Evolutionary conservation across 805 yeast species (phyloP).

Genomic region (Starmerella gropengiesseri): DNA sequence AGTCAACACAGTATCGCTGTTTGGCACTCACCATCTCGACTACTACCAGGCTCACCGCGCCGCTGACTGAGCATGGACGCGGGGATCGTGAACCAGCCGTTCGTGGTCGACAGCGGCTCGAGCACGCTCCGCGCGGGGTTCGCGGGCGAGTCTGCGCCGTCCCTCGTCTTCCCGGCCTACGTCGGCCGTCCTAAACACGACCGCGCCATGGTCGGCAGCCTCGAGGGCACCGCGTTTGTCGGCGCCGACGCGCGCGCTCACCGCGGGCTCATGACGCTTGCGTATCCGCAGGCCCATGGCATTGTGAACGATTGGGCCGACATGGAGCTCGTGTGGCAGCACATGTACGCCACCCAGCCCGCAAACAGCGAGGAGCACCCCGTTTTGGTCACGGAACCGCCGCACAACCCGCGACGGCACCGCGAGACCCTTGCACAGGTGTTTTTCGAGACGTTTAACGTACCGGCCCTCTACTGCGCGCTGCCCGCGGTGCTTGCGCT

Average conservation of each 20-base stretch:
- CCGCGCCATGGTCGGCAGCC: conserved; percentile 66
- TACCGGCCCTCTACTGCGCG: conserved; percentile 64
- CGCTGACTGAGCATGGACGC: conserved; percentile 1
- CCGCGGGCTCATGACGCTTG: conserved; percentile 62
- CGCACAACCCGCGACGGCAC: conserved; percentile 58
- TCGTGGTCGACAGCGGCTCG: conserved; percentile 72
- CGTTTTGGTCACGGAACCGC: conserved; percentile 76
- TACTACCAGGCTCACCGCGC: too few relatives aligned
- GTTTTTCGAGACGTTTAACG: conserved; percentile 59
- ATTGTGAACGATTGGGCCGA: conserved; percentile 72
- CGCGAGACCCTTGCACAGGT: conserved; percentile 53
- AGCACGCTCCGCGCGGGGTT: conserved; percentile 81
- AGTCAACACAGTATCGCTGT: too few relatives aligned
- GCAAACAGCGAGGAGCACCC: conserved; percentile 74
- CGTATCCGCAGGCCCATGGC: conserved; percentile 73
- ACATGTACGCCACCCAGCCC: conserved; percentile 43
- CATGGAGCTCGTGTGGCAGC: conserved; percentile 73
- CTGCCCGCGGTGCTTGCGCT: conserved; percentile 72
- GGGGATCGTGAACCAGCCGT: conserved; percentile 40
- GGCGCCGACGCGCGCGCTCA: conserved; percentile 66
- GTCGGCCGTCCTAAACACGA: conserved; percentile 79
- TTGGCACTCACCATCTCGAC: not conserved
- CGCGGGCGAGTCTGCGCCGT: conserved; percentile 83
- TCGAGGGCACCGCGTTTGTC: conserved; percentile 56
- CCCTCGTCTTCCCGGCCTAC: conserved; percentile 48